phyloP scores from a whole-genome alignment of 345 rosid species.

The Limnanthes douglasii region DNA sequence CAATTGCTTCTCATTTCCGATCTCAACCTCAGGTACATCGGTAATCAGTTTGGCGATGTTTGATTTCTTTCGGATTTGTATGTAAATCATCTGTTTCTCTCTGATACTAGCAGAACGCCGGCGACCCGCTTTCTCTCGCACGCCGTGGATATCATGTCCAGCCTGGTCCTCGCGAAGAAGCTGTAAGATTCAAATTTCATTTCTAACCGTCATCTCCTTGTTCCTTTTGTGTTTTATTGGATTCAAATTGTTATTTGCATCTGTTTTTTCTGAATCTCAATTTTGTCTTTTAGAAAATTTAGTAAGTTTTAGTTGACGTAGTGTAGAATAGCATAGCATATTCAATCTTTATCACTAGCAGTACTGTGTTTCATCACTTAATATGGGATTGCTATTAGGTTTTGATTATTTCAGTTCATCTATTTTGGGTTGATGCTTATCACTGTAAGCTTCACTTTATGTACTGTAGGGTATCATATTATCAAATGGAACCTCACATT shows the following conservation, averaged over 20 bases:
- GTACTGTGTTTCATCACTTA: background rate
- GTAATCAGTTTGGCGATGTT: conserved; percentile 4
- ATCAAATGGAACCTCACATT: conserved; percentile 1
- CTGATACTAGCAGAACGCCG: conserved; percentile 22
- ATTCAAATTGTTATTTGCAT: conserved; percentile 1
- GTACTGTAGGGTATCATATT: too few relatives aligned
- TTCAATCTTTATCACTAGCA: too few relatives aligned
- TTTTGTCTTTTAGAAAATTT: background rate
- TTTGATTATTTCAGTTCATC: background rate
- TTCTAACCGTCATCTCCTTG: background rate
- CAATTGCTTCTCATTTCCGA: conserved; percentile 38
- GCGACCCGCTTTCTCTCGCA: conserved; percentile 21
- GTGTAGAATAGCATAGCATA: too few relatives aligned
- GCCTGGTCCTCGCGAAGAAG: conserved; percentile 80
- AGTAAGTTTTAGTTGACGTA: too few relatives aligned
- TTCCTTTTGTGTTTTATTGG: background rate
- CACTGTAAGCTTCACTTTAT: background rate
- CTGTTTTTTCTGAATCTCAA: background rate
- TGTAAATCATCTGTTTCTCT: conserved; percentile 5
- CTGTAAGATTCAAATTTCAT: conserved; percentile 30
- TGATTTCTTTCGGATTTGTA: conserved; percentile 7
- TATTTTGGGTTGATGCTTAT: background rate
- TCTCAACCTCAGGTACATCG: conserved; percentile 41
- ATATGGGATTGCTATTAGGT: background rate
- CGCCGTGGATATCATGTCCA: conserved; percentile 68